Conservation (phyloP, 31 red algal species). For the Porphyra umbilicalis region DNA sequence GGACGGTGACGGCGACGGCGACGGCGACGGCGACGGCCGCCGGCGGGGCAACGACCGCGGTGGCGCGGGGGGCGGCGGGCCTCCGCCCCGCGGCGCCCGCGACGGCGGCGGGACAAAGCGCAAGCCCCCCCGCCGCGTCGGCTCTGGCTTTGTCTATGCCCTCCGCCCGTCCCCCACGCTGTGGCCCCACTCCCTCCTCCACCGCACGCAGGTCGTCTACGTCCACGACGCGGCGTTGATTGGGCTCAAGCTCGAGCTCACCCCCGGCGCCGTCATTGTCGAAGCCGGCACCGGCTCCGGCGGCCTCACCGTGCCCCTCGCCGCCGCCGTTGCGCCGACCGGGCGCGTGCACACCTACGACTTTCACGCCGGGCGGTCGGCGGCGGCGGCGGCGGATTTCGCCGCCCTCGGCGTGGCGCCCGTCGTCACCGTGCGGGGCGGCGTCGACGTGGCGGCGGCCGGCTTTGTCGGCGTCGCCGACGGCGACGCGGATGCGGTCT, state of each 20-base stretch:
- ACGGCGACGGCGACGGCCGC: neutral
- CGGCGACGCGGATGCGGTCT: slow-evolving; percentile 51
- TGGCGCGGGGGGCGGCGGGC: neutral
- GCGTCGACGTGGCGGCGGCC: slow-evolving; percentile 44
- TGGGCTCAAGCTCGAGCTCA: slow-evolving; percentile 42
- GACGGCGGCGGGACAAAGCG: neutral
- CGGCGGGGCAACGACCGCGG: too few relatives aligned
- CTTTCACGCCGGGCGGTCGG: slow-evolving; percentile 48
- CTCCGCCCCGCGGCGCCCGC: too few relatives aligned
- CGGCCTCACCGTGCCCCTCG: slow-evolving; percentile 50
- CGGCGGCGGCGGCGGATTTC: slow-evolving; percentile 31
- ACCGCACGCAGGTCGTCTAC: slow-evolving; percentile 96
- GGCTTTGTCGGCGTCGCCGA: slow-evolving; percentile 54
- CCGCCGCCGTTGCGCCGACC: slow-evolving; percentile 48
- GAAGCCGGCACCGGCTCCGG: slow-evolving; percentile 89
- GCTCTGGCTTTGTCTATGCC: slow-evolving; percentile 71
- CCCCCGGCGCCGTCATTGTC: slow-evolving; percentile 49
- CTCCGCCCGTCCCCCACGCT: slow-evolving; percentile 49
- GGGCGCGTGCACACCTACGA: slow-evolving; percentile 70
- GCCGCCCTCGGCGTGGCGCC: slow-evolving; percentile 12
- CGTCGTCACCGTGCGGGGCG: slow-evolving; percentile 15
- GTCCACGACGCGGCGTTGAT: slow-evolving; percentile 60
- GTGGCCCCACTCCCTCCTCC: slow-evolving; percentile 60
- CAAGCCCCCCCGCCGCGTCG: neutral
- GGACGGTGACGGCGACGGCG: neutral